Conservation (phyloP, 352 stramenopile species). For the Pythium pyrilobum region DNA sequence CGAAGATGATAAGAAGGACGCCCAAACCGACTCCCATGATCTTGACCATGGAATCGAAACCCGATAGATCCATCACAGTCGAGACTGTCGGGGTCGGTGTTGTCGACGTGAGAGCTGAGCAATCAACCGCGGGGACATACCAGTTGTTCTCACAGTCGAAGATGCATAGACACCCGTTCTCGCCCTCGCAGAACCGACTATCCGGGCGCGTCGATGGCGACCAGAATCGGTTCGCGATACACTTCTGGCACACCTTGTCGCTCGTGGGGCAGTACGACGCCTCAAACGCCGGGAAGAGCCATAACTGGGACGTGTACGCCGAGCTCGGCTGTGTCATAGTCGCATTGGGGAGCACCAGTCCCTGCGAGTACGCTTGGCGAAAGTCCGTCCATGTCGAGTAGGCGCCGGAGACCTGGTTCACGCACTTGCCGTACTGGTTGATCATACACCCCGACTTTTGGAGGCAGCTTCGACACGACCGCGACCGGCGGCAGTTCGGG, state of each 20-base stretch:
- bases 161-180: conserved; percentile 15
- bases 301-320: neutral
- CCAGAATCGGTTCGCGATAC: conserved; percentile 12
- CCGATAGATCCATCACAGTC: neutral
- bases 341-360: conserved; percentile 7
- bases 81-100: neutral
- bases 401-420: neutral
- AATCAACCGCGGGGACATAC: neutral
- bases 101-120: too few species aligned
- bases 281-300: conserved; percentile 7
- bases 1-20: conserved; percentile 11
- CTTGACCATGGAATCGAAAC: conserved; percentile 9
- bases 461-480: conserved; percentile 13
- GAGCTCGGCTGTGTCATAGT: neutral
- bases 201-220: neutral
- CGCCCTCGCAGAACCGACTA: conserved; percentile 15
- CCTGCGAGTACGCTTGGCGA: neutral
- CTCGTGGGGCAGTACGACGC: conserved; percentile 9
- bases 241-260: conserved; percentile 8
- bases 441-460: conserved; percentile 17
- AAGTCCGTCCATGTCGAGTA: conserved; percentile 3
- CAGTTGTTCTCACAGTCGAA: conserved; percentile 6
- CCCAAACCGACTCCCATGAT: conserved; percentile 8
- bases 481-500: conserved; percentile 5
- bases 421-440: conserved; percentile 4